Conservation (phyloP, 768 basidiomycete genomes). For the Dentipellis sp. region DNA sequence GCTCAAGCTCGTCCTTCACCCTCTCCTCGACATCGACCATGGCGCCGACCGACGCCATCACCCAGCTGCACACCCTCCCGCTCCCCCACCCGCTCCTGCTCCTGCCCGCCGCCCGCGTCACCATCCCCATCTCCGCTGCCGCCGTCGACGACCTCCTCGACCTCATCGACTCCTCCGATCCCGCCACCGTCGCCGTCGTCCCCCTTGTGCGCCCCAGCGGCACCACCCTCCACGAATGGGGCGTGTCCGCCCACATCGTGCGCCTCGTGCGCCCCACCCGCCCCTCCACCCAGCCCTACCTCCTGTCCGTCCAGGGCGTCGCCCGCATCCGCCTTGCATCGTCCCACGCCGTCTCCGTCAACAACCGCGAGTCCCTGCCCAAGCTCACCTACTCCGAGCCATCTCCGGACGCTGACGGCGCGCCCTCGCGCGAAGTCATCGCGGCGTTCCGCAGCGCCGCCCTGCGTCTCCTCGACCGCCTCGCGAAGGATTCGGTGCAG, state of each 20-base stretch:
- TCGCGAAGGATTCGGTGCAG: slow-evolving; percentile 33
- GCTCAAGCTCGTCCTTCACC: too few relatives aligned
- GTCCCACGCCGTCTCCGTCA: slow-evolving; percentile 32
- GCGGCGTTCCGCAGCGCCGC: slow-evolving; percentile 66
- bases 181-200: slow-evolving; percentile 62
- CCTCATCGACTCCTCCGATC: slow-evolving; percentile 62
- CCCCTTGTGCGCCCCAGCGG: slow-evolving; percentile 32
- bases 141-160: slow-evolving; percentile 59
- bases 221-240: slow-evolving; percentile 39
- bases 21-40: not conserved
- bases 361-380: slow-evolving; percentile 29
- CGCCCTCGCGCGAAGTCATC: slow-evolving; percentile 45
- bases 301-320: slow-evolving; percentile 66
- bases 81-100: slow-evolving; percentile 67
- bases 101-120: slow-evolving; percentile 62
- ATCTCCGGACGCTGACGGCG: slow-evolving; percentile 25
- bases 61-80: slow-evolving; percentile 52
- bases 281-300: slow-evolving; percentile 50
- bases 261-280: slow-evolving; percentile 56
- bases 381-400: slow-evolving; percentile 20
- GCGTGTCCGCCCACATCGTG: slow-evolving; percentile 62
- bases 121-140: slow-evolving; percentile 52
- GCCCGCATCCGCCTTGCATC: slow-evolving; percentile 50
- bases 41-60: not conserved
- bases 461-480: slow-evolving; percentile 54